Evolutionary conservation across 2,329 filamentous ascomycete species (phyloP).

Genomic region (Raffaelea ambrosiae): DNA sequence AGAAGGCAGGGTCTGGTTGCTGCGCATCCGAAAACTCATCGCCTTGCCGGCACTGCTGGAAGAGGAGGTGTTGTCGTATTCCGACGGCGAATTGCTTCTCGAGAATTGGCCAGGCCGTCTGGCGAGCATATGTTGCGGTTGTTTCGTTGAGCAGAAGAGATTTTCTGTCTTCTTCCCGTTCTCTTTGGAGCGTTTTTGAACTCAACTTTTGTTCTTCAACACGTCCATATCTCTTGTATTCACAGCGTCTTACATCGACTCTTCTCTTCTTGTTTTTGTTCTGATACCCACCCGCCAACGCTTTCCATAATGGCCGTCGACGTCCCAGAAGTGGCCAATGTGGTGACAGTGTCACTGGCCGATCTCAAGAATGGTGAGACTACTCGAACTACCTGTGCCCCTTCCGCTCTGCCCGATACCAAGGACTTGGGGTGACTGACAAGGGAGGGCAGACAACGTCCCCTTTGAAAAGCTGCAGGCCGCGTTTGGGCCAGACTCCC

Average conservation of each 20-base stretch:
- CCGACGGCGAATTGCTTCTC: too few species aligned
- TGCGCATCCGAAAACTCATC: too few species aligned
- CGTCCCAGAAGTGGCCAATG: constrained; percentile 1
- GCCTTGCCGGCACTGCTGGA: too few species aligned
- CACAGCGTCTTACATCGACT: not conserved
- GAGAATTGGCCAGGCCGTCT: too few species aligned
- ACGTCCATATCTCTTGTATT: too few species aligned
- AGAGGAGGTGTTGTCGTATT: too few species aligned
- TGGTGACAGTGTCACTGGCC: constrained; percentile 13
- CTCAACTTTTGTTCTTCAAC: too few species aligned
- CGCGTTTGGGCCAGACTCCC: constrained; percentile 82
- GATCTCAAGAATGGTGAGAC: constrained; percentile 12
- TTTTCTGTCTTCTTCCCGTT: too few species aligned
- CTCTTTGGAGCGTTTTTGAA: too few species aligned
- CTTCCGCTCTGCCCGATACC: constrained; percentile 4
- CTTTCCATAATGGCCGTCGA: not conserved
- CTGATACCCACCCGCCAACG: not conserved
- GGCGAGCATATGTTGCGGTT: too few species aligned
- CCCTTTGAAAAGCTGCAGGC: constrained; percentile 60
- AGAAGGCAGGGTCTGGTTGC: too few species aligned
- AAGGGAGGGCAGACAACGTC: constrained; percentile 44
- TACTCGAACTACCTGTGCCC: not conserved
- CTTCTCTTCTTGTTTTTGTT: not conserved
- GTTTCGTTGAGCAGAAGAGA: too few species aligned
- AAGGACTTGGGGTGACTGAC: not conserved